Conservation (phyloP, 2,329 filamentous ascomycete species). For the Venturia oleaginea region DNA sequence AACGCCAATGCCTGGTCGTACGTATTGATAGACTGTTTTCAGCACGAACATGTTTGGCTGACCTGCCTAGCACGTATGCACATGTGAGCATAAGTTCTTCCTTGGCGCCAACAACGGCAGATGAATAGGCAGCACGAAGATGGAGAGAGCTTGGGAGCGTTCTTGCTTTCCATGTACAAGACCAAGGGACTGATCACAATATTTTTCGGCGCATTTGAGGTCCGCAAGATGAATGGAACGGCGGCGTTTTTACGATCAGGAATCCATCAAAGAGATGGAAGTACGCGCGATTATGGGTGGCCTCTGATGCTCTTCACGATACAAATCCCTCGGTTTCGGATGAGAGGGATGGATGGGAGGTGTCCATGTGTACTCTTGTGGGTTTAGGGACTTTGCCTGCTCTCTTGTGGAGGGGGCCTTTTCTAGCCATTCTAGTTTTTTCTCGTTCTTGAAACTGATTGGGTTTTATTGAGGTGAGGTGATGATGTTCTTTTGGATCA, state of each 20-base stretch:
- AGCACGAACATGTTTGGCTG: background rate
- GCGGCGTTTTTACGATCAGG: background rate
- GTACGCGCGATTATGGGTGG: background rate
- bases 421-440: too few relatives aligned
- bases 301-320: conserved; percentile 1
- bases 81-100: background rate
- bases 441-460: too few relatives aligned
- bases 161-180: background rate
- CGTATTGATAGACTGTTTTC: background rate
- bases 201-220: background rate
- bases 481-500: too few relatives aligned
- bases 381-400: background rate
- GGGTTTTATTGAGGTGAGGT: too few relatives aligned
- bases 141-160: background rate
- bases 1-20: conserved; percentile 50
- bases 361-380: conserved; percentile 1
- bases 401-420: background rate
- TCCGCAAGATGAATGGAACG: background rate
- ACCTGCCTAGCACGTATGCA: background rate
- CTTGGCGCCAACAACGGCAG: background rate
- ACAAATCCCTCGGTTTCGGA: background rate
- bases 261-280: background rate
- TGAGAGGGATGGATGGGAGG: background rate
- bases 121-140: background rate
- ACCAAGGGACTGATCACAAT: background rate